Percentiles rank a stretch among this genome's conserved stretches.
These are phyloP conservation scores for Pseudogymnoascus sp. DNA, from an alignment of 2,329 filamentous ascomycete species.

Conservation along the genomic window DNA sequence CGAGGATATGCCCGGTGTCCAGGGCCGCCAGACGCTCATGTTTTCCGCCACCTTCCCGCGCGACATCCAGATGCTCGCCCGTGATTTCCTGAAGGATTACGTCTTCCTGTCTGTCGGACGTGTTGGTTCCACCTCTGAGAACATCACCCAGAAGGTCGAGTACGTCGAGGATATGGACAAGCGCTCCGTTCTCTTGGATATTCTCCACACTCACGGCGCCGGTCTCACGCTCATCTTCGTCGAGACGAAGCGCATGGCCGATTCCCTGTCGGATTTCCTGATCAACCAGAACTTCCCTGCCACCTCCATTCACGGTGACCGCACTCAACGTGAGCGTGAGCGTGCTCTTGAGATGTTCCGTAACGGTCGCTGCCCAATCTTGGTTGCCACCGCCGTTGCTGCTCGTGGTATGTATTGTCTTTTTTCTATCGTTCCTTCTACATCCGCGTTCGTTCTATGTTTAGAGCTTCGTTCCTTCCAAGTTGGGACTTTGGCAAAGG, in stretches of 20 bases:
- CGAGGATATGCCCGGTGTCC: constrained; percentile 87
- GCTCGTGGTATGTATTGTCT: constrained; percentile 42
- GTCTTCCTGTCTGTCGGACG: constrained; percentile 97
- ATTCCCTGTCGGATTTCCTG: constrained; percentile 93
- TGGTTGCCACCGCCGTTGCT: constrained; percentile 94
- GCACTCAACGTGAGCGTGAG: constrained; percentile 97
- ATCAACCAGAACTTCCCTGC: constrained; percentile 98
- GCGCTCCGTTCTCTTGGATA: constrained; percentile 93
- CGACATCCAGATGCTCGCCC: constrained; percentile 97
- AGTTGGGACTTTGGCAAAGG: no score
- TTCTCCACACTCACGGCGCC: constrained; percentile 84
- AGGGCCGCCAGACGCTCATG: constrained; percentile 94
- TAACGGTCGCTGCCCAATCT: constrained; percentile 86
- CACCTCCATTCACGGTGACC: constrained; percentile 96
- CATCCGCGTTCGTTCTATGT: not conserved
- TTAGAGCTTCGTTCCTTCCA: no score
- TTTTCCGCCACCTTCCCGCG: constrained; percentile 99
- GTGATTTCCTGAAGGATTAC: constrained; percentile 98
- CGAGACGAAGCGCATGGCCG: constrained; percentile 99
- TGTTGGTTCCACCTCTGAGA: constrained; percentile 99
- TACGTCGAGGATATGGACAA: constrained; percentile 97
- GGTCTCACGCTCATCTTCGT: constrained; percentile 96
- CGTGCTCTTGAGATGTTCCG: constrained; percentile 96
- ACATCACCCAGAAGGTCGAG: constrained; percentile 98
- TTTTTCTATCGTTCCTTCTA: not conserved